A percentile compares a stretch with the other conserved stretches of the same genome.
These are phyloP conservation scores for Cercophora scortea DNA, from an alignment of 495 filamentous ascomycete genomes.

Conservation along the genomic window DNA sequence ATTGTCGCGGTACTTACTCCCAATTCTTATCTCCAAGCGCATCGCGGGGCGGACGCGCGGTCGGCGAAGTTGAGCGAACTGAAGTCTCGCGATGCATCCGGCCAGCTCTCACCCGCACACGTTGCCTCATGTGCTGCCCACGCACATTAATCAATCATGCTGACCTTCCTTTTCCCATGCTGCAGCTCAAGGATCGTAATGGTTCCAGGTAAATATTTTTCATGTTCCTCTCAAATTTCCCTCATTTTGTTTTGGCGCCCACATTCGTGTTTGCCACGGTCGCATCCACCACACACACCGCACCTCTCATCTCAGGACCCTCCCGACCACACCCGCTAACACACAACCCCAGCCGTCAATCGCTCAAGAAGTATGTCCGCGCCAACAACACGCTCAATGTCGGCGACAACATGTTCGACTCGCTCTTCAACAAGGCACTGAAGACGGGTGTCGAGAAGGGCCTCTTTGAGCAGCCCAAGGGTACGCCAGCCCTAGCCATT, in stretches of 20 bases:
- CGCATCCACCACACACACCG: neutral
- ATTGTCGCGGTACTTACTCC: constrained; percentile 53
- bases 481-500: constrained; percentile 41
- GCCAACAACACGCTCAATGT: constrained; percentile 86
- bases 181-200: constrained; percentile 58
- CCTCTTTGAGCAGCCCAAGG: constrained; percentile 89
- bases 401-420: constrained; percentile 69
- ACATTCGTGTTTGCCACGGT: neutral
- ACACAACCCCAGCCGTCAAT: constrained; percentile 62
- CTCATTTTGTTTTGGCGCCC: neutral
- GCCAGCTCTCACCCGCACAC: constrained; percentile 3
- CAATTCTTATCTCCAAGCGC: constrained; percentile 32
- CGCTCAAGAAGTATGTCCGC: constrained; percentile 96
- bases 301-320: constrained; percentile 1
- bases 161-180: constrained; percentile 34
- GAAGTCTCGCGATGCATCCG: constrained; percentile 9
- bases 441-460: constrained; percentile 83
- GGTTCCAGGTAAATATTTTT: constrained; percentile 46
- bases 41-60: constrained; percentile 10
- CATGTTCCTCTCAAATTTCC: constrained; percentile 2
- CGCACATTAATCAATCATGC: constrained; percentile 20
- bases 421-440: constrained; percentile 89
- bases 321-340: constrained; percentile 26
- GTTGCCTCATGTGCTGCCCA: constrained; percentile 3
- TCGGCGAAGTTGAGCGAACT: constrained; percentile 14